A percentile compares a stretch with the other conserved stretches of the same genome.
phyloP scores from a whole-genome alignment of 2,329 filamentous ascomycete genomes.

The Arthrobotrys entomopaga region DNA sequence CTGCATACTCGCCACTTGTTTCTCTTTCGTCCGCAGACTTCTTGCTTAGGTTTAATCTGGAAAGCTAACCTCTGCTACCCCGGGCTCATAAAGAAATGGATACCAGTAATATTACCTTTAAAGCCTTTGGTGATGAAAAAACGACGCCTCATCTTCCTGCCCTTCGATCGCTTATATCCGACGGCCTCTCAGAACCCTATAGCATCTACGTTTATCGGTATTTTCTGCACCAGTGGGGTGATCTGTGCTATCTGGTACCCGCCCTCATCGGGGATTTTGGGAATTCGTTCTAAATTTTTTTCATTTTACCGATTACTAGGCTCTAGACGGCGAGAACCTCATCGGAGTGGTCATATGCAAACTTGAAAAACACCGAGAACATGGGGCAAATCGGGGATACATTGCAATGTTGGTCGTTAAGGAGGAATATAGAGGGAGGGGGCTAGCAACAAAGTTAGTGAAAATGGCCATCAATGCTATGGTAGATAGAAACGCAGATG shows the following conservation, averaged over 20 bases:
- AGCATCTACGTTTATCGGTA: slow-evolving; percentile 99
- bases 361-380: slow-evolving; percentile 86
- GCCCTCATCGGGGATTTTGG: neutral
- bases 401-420: slow-evolving; percentile 98
- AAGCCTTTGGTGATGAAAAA: slow-evolving; percentile 60
- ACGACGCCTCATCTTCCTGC: slow-evolving; percentile 78
- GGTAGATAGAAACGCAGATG: slow-evolving; percentile 83
- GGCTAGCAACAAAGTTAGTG: slow-evolving; percentile 87
- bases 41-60: too few species aligned
- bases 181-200: slow-evolving; percentile 96
- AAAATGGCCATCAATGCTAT: slow-evolving; percentile 90
- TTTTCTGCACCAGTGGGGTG: slow-evolving; percentile 96
- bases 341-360: slow-evolving; percentile 95
- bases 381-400: slow-evolving; percentile 85
- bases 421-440: slow-evolving; percentile 79
- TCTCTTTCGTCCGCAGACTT: too few species aligned
- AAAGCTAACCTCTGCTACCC: too few species aligned
- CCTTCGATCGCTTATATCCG: slow-evolving; percentile 92
- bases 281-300: slow-evolving; percentile 1
- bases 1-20: too few species aligned
- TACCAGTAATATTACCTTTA: slow-evolving; percentile 40
- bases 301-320: slow-evolving; percentile 64
- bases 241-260: slow-evolving; percentile 91
- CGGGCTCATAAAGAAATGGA: slow-evolving; percentile 13
- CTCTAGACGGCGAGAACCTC: slow-evolving; percentile 72